Evolutionary conservation across 495 filamentous ascomycete genomes (phyloP).

Genomic region (Hypomontagnella monticulosa): DNA sequence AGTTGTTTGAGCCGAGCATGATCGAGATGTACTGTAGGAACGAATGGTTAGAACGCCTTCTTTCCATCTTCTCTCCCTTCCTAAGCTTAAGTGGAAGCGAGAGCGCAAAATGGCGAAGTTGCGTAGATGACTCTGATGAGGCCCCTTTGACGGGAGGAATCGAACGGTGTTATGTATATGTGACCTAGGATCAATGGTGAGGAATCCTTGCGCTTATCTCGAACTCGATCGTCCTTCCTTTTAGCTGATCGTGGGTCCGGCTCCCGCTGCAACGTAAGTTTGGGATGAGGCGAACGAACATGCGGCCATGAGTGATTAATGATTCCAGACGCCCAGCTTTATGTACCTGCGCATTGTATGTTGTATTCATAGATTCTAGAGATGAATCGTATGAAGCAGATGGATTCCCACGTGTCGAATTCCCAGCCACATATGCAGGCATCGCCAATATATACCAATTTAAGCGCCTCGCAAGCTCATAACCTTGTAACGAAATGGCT

Average conservation of each 20-base stretch:
- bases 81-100: not conserved
- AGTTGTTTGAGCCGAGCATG: conserved; percentile 8
- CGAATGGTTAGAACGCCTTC: too few species aligned
- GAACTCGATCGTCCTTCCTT: conserved; percentile 33
- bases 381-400: conserved; percentile 16
- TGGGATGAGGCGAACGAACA: conserved; percentile 31
- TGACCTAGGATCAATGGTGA: conserved; percentile 21
- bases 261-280: conserved; percentile 19
- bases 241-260: conserved; percentile 31
- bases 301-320: conserved; percentile 20
- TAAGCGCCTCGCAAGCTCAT: not conserved
- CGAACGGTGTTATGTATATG: conserved; percentile 3
- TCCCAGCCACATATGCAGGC: not conserved
- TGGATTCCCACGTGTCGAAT: conserved; percentile 25
- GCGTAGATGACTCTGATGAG: too few species aligned
- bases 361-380: conserved; percentile 1
- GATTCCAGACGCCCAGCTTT: not conserved
- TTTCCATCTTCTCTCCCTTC: not conserved
- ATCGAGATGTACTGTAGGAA: conserved; percentile 5
- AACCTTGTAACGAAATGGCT: not conserved
- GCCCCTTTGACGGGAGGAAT: not conserved
- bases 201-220: conserved; percentile 37
- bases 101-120: not conserved
- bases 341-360: not conserved
- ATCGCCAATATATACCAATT: conserved; percentile 3